Conservation (phyloP, 2,329 filamentous ascomycete genomes). For the Fusarium haematococcum region DNA sequence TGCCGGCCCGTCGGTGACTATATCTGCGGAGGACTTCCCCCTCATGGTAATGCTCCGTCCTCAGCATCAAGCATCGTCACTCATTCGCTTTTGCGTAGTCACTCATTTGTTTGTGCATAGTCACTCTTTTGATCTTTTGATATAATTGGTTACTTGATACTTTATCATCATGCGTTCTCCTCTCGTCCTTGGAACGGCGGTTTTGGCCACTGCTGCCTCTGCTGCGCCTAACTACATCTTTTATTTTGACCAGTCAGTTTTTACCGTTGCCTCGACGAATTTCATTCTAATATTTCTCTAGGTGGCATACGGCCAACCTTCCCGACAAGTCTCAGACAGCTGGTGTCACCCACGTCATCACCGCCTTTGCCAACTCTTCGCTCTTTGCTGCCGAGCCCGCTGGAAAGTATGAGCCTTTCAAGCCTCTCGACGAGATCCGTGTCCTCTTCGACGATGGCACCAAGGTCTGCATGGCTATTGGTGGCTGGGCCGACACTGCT, state of each 20-base stretch:
- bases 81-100: neutral
- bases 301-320: constrained; percentile 55
- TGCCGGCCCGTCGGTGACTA: neutral
- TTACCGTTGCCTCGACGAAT: neutral
- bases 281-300: constrained; percentile 28
- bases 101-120: neutral
- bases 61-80: neutral
- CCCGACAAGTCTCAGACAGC: constrained; percentile 53
- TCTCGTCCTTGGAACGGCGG: neutral
- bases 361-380: constrained; percentile 64
- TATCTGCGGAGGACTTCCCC: neutral
- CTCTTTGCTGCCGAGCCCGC: constrained; percentile 57
- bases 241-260: constrained; percentile 60
- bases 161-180: neutral
- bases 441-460: constrained; percentile 63
- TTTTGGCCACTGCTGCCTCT: constrained; percentile 3
- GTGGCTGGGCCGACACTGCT: constrained; percentile 72
- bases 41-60: neutral
- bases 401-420: constrained; percentile 64
- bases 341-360: constrained; percentile 66
- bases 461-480: constrained; percentile 73
- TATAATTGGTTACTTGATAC: neutral
- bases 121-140: neutral
- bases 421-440: constrained; percentile 62
- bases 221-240: constrained; percentile 50